Percentiles rank a stretch among this genome's conserved stretches.
phyloP scores from a whole-genome alignment of 2,329 filamentous ascomycete genomes.

The Venturia oleaginea region DNA sequence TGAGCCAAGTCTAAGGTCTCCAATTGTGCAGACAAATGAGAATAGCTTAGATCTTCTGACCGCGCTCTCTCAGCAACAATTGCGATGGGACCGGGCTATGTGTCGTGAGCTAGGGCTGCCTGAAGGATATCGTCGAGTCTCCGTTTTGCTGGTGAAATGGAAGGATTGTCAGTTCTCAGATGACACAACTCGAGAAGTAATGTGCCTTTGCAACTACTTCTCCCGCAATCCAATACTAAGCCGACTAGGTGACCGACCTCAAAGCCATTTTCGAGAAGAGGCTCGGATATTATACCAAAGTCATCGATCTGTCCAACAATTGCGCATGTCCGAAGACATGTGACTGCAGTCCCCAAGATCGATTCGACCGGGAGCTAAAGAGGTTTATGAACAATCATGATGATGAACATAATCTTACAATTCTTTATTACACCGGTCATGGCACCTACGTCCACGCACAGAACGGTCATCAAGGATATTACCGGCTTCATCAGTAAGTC shows the following conservation, averaged over 20 bases:
- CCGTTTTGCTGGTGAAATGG: conserved; percentile 9
- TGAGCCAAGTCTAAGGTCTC: no score
- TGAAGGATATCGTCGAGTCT: conserved; percentile 3
- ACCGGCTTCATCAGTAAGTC: no score
- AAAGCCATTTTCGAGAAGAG: conserved; percentile 1
- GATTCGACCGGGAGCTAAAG: neutral
- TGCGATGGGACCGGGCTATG: conserved; percentile 9
- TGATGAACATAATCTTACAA: conserved; percentile 5
- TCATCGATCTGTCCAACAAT: neutral
- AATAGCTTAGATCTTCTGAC: neutral
- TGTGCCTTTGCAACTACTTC: no score
- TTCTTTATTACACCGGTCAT: conserved; percentile 14
- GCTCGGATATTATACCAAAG: neutral
- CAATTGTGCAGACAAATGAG: neutral
- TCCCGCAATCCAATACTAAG: no score
- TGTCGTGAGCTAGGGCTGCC: neutral
- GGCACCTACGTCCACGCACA: neutral
- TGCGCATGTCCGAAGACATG: conserved; percentile 7
- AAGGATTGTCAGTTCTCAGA: neutral
- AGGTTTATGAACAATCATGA: conserved; percentile 4
- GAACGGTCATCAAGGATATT: no score
- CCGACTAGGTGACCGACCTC: conserved; percentile 4
- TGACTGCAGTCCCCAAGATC: neutral
- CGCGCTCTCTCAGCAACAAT: neutral
- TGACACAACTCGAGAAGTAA: neutral